Evolutionary conservation across 1,284 basidiomycete genomes (phyloP), one percentile per base, ranked within the genome.

Genomic region (Ganoderma resinaceum): DNA sequence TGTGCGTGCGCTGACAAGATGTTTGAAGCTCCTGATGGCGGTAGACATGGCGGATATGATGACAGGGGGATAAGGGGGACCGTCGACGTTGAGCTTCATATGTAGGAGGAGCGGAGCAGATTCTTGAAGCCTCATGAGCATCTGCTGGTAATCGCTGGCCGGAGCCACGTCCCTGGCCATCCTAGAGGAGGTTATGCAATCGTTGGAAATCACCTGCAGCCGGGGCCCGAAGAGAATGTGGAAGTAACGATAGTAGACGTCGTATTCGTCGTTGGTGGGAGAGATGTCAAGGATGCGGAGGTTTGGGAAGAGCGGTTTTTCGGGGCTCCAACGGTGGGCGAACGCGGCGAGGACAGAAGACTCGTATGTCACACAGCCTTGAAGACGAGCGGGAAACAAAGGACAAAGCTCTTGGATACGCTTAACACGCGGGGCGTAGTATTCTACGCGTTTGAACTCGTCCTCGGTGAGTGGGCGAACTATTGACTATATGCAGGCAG

Each of bases 391-490:
- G 18, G 55, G 55, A 9, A 57, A 57, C 31, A 57, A 23, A 31
- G 55, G 33, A 18, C 55, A 57, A 16, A 23, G 20, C 20, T 57
- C 55, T n/a, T 57, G 55, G 20, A 57, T 37, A 18, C 55, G 55
- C 33, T n/a, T 57, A 20, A 57, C 55, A 9, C 55, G 55, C 9
- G 55, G 55, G 31, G 55, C 23, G 55, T 57, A 57, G 20, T 57
- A 57, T 23, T 33, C 33, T 8, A 57, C 4, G 20, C 55, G 55
- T 9, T 37, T 20, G 55, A 57, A 35, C 55, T 57, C 55, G 1
- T 57, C 55, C 20, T 57, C 55, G 5, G 55, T 57, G 9, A 37
- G 18, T 3, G 55, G 33, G 1, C 55, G 55, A 14, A 29, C 29
- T 4, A 57, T 57, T 33, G 20, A 57, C 55, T 57, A 12, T 14